Evolutionary conservation across 257 asterid genomes (phyloP).

Genomic region (Solanum corneliomulleri): DNA sequence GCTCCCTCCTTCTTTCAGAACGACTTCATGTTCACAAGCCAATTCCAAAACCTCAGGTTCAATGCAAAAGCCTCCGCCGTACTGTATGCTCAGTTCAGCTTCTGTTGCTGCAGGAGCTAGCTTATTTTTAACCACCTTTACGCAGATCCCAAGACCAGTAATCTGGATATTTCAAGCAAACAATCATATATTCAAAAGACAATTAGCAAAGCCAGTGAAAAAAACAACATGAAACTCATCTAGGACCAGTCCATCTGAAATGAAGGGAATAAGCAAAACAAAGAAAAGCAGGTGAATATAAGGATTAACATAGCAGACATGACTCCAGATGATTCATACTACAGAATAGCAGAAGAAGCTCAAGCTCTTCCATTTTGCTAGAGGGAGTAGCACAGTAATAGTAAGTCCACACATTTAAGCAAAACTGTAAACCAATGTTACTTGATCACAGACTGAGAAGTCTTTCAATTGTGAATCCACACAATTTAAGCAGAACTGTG

Average conservation of each 20-base stretch:
- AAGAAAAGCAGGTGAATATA: not conserved
- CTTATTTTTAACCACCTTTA: constrained; percentile 81
- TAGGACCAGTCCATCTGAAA: not conserved
- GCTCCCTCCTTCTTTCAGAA: constrained; percentile 41
- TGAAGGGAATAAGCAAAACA: not conserved
- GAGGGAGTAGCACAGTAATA: not conserved
- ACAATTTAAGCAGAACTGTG: not conserved
- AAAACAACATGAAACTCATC: not conserved
- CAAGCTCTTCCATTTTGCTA: not conserved
- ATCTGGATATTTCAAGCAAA: constrained; percentile 36
- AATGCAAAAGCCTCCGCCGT: constrained; percentile 60
- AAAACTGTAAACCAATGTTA: not conserved
- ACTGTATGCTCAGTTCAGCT: constrained; percentile 56
- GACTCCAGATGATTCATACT: not conserved
- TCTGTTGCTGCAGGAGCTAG: constrained; percentile 68
- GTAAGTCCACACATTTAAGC: not conserved
- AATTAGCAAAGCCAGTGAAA: not conserved
- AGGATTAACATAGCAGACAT: not conserved
- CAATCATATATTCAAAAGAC: not conserved
- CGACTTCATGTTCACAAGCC: constrained; percentile 77
- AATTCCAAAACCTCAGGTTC: constrained; percentile 69
- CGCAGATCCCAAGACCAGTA: constrained; percentile 68
- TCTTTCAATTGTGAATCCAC: not conserved
- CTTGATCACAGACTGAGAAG: not conserved
- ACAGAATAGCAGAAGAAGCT: not conserved